Percentiles rank a stretch among this genome's conserved stretches.
Conservation (phyloP, 768 basidiomycete genomes). For the Tulasnella sp. region DNA sequence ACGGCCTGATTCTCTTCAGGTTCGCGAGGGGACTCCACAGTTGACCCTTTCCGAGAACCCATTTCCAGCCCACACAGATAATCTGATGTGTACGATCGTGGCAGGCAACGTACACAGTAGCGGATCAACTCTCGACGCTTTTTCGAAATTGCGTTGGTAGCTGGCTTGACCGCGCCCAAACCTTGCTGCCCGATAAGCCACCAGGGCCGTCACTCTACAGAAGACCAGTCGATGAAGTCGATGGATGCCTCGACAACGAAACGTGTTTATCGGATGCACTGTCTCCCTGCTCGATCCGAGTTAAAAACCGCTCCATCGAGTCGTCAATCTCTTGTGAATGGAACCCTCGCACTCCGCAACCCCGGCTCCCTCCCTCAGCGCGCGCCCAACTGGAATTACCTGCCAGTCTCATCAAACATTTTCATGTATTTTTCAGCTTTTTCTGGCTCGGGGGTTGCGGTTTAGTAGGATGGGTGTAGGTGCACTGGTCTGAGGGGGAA, state of each 20-base stretch:
- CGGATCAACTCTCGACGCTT: background rate
- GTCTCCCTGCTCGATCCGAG: too few species aligned
- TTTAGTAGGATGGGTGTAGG: background rate
- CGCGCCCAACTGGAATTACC: too few species aligned
- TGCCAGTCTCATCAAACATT: background rate
- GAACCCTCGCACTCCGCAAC: too few species aligned
- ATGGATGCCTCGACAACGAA: background rate
- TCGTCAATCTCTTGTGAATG: too few species aligned
- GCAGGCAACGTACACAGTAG: background rate
- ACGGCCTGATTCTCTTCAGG: background rate
- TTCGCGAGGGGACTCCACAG: background rate
- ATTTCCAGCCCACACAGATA: background rate
- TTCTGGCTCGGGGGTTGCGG: background rate
- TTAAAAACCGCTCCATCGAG: too few species aligned
- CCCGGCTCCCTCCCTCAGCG: background rate
- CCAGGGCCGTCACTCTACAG: background rate
- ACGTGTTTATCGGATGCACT: background rate
- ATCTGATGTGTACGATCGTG: background rate
- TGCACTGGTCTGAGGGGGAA: background rate
- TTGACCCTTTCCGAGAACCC: background rate
- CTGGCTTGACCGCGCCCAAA: too few species aligned
- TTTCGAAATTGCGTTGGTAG: background rate
- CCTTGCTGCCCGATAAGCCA: too few species aligned
- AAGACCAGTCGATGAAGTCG: background rate
- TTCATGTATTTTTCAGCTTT: background rate